Evolutionary conservation across 2,329 filamentous ascomycete genomes (phyloP).

Genomic region (Lasiodiplodia gonubiensis): DNA sequence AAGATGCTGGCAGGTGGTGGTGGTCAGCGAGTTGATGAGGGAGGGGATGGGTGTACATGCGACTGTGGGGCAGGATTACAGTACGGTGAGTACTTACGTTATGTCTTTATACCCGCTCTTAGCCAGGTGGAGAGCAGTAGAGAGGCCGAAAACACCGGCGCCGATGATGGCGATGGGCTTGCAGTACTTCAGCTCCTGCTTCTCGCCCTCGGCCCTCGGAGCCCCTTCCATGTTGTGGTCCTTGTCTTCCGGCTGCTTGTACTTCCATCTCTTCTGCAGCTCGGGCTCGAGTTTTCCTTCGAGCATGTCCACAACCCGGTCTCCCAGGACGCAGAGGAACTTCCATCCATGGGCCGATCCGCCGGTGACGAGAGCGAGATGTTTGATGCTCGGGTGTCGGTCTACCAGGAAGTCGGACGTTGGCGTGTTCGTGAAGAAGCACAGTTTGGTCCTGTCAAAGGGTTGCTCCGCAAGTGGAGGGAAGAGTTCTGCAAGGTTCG

Average conservation of each 20-base stretch:
- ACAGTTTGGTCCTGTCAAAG: conserved; percentile 56
- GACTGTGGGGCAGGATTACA: not conserved
- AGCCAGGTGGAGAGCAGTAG: conserved; percentile 48
- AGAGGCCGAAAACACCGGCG: conserved; percentile 46
- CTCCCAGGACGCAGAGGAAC: conserved; percentile 64
- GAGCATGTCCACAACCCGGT: conserved; percentile 55
- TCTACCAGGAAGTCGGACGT: conserved; percentile 62
- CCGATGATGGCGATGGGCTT: conserved; percentile 38
- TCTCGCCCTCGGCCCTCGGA: conserved; percentile 14
- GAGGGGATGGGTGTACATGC: not conserved
- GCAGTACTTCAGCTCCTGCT: conserved; percentile 26
- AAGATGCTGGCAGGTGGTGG: not conserved
- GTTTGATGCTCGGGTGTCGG: conserved; percentile 54
- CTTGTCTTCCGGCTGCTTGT: conserved; percentile 16
- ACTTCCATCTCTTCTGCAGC: conserved; percentile 26
- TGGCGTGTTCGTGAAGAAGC: conserved; percentile 64
- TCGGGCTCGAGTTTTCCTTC: conserved; percentile 25
- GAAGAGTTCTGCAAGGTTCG: conserved; percentile 26
- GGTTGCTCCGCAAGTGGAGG: conserved; percentile 43
- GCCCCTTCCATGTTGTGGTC: conserved; percentile 28
- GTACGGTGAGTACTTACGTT: conserved; percentile 11
- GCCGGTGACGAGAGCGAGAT: conserved; percentile 64
- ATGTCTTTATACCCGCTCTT: conserved; percentile 36
- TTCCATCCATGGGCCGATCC: conserved; percentile 69
- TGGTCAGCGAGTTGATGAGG: not conserved